Evolutionary conservation across 2,329 filamentous ascomycete species (phyloP), one percentile per base, ranked within the genome.

Genomic region (Colletotrichum liaoningense): DNA sequence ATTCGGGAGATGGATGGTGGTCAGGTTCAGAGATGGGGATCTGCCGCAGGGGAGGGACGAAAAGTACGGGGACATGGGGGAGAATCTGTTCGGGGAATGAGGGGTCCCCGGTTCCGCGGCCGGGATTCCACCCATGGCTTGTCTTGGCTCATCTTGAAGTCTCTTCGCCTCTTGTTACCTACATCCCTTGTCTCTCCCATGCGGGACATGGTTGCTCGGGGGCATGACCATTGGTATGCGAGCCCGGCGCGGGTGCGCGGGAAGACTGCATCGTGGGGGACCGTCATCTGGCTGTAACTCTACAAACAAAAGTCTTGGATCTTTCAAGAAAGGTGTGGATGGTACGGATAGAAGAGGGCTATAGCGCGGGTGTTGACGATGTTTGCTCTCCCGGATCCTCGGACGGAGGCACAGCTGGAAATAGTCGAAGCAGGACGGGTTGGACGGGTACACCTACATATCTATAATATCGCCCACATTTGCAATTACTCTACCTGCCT

Each of bases 131-230:
- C 24, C 14, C 42, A 49, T n/a, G 19, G 16, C 42, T 19, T 64
- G 60, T 64, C 46, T 64, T 26, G 46, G 62, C 49, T n/a, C 46
- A 26, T 64, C 46, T 52, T 54, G 28, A n/a, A 49, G 30, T 30
- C 42, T 49, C 42, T 49, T 0, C 11, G 33, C 9, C 33, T 38
- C 42, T 22, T 55, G 33, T 19, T 24, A 5, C 24, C 7, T 16
- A 7, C 28, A 22, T 55, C 28, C 62, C 46, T 55, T n/a, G 30
- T 64, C 16, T 35, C 12, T 26, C 7, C 46, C 62, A 26, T 33
- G 62, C 46, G 28, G 30, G 19, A 55, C 19, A n/a, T 4, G n/a
- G 46, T 38, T 38, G 1, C n/a, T 19, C 28, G 28, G 46, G 46
- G 7, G 12, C 14, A 30, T 63, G 7, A 7, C 42, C 16, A 35